Evolutionary conservation across 2,329 filamentous ascomycete species (phyloP).

Genomic region (Aspergillus sp.): DNA sequence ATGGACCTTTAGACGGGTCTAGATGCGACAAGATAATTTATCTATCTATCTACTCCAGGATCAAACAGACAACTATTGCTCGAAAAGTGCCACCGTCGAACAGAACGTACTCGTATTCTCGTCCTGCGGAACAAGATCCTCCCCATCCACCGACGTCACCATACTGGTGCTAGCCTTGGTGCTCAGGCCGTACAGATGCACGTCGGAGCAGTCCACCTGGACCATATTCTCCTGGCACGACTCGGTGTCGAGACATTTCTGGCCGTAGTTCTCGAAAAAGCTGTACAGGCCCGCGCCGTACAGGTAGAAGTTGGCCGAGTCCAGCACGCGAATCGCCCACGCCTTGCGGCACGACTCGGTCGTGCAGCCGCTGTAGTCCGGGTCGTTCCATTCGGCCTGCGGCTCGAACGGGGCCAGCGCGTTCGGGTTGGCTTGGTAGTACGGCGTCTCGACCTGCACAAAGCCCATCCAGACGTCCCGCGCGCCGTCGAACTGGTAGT

Average conservation of each 20-base stretch:
- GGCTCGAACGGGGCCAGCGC: slow-evolving; percentile 44
- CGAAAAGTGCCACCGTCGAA: slow-evolving; percentile 37
- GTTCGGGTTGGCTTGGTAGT: slow-evolving; percentile 74
- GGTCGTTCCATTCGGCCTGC: slow-evolving; percentile 37
- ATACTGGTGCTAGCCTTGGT: slow-evolving; percentile 69
- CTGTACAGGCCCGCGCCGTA: slow-evolving; percentile 69
- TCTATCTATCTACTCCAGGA: too few relatives aligned
- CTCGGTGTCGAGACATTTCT: slow-evolving; percentile 57
- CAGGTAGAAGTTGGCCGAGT: slow-evolving; percentile 58
- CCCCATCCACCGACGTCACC: slow-evolving; percentile 43
- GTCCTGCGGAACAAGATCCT: slow-evolving; percentile 26
- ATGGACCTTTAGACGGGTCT: background rate
- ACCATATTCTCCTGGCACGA: slow-evolving; percentile 73
- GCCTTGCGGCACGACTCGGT: slow-evolving; percentile 57
- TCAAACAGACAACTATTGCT: slow-evolving; percentile 22
- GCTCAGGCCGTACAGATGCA: slow-evolving; percentile 59
- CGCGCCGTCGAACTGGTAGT: slow-evolving; percentile 75
- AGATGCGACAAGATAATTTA: too few relatives aligned
- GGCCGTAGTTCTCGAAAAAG: slow-evolving; percentile 75
- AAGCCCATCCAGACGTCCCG: slow-evolving; percentile 71
- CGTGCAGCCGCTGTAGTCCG: slow-evolving; percentile 57
- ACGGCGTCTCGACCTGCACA: slow-evolving; percentile 82
- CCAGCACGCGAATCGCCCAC: slow-evolving; percentile 63
- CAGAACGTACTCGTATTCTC: slow-evolving; percentile 36
- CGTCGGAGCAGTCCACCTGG: slow-evolving; percentile 54